Conservation (phyloP, 805 yeast species). For the Saccharomyces cerevisiae region DNA sequence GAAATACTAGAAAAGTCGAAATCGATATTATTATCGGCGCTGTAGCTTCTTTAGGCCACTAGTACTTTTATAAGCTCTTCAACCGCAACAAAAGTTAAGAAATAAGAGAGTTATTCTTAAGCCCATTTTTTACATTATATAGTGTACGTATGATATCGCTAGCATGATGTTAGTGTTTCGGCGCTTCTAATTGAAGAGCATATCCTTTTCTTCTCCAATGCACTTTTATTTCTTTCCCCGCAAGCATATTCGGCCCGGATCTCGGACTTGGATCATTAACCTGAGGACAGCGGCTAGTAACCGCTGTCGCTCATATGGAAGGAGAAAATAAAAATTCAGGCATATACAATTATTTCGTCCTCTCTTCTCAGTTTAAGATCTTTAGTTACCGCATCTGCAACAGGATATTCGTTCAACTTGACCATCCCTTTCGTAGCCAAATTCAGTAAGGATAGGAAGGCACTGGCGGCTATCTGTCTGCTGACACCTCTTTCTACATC, state of each 20-base stretch:
- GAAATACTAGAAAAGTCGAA: neutral
- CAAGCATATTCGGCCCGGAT: neutral
- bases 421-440: slow-evolving; percentile 22
- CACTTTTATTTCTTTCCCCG: neutral
- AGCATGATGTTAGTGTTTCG: neutral
- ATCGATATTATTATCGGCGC: neutral
- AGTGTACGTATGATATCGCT: neutral
- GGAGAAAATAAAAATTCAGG: neutral
- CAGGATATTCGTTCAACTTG: slow-evolving; percentile 1
- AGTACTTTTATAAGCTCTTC: neutral
- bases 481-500: neutral
- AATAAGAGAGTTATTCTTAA: neutral
- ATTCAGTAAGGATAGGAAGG: slow-evolving; percentile 24
- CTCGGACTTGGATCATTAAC: neutral
- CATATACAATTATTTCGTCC: neutral
- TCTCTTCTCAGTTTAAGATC: neutral
- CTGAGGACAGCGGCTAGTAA: neutral
- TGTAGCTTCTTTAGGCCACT: neutral
- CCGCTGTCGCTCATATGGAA: neutral
- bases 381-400: neutral
- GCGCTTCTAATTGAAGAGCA: neutral
- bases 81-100: neutral
- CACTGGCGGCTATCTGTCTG: slow-evolving; percentile 25
- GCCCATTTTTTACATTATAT: neutral
- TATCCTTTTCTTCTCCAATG: neutral